Conservation (phyloP, 2,329 filamentous ascomycete genomes). For the Penicillium sp. region DNA sequence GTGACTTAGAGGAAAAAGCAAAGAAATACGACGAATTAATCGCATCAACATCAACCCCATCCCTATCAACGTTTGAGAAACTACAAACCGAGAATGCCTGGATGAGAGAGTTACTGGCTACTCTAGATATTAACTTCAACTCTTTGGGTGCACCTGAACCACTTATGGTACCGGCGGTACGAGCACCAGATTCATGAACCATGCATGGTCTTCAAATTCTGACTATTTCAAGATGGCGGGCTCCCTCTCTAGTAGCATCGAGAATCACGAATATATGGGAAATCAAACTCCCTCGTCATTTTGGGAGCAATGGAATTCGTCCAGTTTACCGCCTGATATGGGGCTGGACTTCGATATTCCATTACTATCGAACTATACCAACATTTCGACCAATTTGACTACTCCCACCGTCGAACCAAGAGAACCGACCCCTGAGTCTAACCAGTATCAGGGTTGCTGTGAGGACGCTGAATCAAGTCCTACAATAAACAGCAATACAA, state of each 20-base stretch:
- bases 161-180: not conserved
- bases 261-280: not conserved
- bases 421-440: not conserved
- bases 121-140: not conserved
- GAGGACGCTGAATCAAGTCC: not conserved
- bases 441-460: not conserved
- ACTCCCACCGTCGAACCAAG: not conserved
- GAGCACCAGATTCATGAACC: not conserved
- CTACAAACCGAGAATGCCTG: conserved; percentile 5
- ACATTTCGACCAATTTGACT: not conserved
- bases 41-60: not conserved
- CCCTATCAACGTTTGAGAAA: conserved; percentile 1
- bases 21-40: conserved; percentile 4
- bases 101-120: not conserved
- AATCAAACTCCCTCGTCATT: not conserved
- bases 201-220: not conserved
- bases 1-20: conserved; percentile 13
- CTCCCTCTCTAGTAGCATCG: not conserved
- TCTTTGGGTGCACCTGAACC: not conserved
- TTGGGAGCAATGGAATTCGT: not conserved
- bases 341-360: not conserved
- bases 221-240: not conserved
- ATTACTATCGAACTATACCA: not conserved
- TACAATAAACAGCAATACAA: not conserved
- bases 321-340: not conserved